Percentiles rank a stretch among this genome's conserved stretches.
phyloP scores from a whole-genome alignment of 1,284 basidiomycete genomes.

The Blastosporella zonata region DNA sequence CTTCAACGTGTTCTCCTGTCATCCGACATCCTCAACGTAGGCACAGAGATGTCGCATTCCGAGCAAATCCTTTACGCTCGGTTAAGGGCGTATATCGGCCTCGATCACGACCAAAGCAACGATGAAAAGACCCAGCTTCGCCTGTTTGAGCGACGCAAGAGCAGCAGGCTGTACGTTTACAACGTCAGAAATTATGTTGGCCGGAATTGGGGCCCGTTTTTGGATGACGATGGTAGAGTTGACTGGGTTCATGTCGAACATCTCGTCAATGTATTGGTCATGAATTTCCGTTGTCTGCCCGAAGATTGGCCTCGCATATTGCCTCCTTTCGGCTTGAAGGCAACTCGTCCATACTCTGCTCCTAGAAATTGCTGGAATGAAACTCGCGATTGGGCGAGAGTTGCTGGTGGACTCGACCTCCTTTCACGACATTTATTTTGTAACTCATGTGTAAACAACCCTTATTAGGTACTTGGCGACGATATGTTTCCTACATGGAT shows the following conservation, averaged over 20 bases:
- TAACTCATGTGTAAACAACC: slow-evolving; percentile 1
- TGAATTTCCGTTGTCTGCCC: slow-evolving; percentile 54
- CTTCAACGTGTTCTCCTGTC: slow-evolving; percentile 34
- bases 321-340: slow-evolving; percentile 49
- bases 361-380: slow-evolving; percentile 30
- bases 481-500: slow-evolving; percentile 74
- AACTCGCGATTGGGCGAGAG: slow-evolving; percentile 63
- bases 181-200: slow-evolving; percentile 56
- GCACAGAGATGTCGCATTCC: slow-evolving; percentile 17
- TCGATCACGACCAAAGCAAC: slow-evolving; percentile 31
- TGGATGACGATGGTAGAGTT: slow-evolving; percentile 34
- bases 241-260: slow-evolving; percentile 64
- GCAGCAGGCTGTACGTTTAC: slow-evolving; percentile 57
- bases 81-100: slow-evolving; percentile 39
- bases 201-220: slow-evolving; percentile 59
- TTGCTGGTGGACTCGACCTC: slow-evolving; percentile 44
- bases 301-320: slow-evolving; percentile 32
- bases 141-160: slow-evolving; percentile 37
- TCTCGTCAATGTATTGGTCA: slow-evolving; percentile 53
- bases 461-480: slow-evolving; percentile 56
- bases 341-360: slow-evolving; percentile 50
- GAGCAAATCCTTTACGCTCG: slow-evolving; percentile 24
- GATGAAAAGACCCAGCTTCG: slow-evolving; percentile 25
- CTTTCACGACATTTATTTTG: neutral
- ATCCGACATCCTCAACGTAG: slow-evolving; percentile 33